Evolutionary conservation across 2,329 filamentous ascomycete species (phyloP).

Genomic region (Pseudogymnoascus verrucosus): DNA sequence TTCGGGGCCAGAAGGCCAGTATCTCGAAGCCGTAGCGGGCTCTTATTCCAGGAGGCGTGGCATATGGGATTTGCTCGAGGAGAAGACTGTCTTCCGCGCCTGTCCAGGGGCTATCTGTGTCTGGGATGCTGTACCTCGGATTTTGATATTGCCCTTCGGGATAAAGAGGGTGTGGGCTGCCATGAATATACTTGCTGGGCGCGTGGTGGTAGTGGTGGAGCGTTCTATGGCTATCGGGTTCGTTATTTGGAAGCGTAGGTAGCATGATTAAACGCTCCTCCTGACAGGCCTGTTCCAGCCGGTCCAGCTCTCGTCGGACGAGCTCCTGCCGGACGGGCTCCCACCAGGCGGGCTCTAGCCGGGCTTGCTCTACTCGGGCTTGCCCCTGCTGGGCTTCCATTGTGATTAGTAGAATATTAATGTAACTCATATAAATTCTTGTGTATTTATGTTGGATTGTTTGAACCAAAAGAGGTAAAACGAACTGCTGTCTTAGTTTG

Average conservation of each 20-base stretch:
- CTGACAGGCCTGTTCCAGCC: too few relatives aligned
- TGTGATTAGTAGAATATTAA: not conserved
- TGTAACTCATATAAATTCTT: not conserved
- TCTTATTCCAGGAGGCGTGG: not conserved
- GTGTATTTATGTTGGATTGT: not conserved
- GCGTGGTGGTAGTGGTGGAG: not conserved
- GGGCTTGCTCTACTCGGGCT: too few relatives aligned
- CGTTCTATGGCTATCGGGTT: not conserved
- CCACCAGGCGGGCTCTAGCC: too few relatives aligned
- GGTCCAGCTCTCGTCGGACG: too few relatives aligned
- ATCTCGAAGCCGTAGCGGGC: too few relatives aligned
- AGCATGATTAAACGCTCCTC: not conserved
- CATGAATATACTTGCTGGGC: not conserved
- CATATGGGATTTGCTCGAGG: not conserved
- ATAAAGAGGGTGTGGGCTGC: not conserved
- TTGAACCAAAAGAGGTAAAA: not conserved
- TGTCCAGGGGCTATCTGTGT: not conserved
- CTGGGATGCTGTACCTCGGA: not conserved
- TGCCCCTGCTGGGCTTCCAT: not conserved
- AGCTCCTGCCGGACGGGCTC: too few relatives aligned
- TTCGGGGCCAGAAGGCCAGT: too few relatives aligned
- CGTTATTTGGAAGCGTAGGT: not conserved
- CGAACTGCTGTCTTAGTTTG: not conserved
- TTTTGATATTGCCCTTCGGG: not conserved
- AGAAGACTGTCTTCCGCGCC: constrained; percentile 1